Percentiles rank a stretch among this genome's conserved stretches.
Evolutionary conservation across 345 rosid species (phyloP).

Genomic region (Salix viminalis): DNA sequence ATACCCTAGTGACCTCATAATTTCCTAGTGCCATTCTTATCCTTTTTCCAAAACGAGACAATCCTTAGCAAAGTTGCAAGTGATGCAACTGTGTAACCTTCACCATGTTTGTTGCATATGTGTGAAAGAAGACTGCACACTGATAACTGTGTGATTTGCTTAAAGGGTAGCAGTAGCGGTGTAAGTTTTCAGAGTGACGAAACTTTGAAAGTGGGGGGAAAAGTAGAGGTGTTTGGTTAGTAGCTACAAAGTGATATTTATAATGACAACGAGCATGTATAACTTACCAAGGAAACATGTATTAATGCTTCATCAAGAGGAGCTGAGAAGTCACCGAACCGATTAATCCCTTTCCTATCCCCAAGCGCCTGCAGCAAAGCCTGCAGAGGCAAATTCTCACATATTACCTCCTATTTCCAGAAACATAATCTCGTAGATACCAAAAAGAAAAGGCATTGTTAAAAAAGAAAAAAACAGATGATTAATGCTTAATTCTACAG

Average conservation of each 20-base stretch:
- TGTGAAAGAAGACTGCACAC: neutral
- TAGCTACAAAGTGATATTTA: neutral
- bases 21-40: neutral
- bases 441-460: neutral
- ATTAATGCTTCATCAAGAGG: conserved; percentile 89
- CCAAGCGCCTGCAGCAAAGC: conserved; percentile 87
- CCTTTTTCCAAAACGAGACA: neutral
- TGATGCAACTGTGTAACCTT: neutral
- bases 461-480: neutral
- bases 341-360: conserved; percentile 79
- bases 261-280: neutral
- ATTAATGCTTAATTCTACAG: neutral
- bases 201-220: too few relatives aligned
- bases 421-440: neutral
- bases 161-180: neutral
- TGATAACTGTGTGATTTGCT: neutral
- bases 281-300: conserved; percentile 73
- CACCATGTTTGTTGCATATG: neutral
- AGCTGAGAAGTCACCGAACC: conserved; percentile 91
- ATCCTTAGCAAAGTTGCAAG: neutral
- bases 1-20: neutral
- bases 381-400: conserved; percentile 31
- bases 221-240: neutral
- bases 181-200: neutral
- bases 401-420: neutral